These are phyloP conservation scores for Didymella pomorum DNA, from an alignment of 2,329 filamentous ascomycete species.

Conservation along the genomic window DNA sequence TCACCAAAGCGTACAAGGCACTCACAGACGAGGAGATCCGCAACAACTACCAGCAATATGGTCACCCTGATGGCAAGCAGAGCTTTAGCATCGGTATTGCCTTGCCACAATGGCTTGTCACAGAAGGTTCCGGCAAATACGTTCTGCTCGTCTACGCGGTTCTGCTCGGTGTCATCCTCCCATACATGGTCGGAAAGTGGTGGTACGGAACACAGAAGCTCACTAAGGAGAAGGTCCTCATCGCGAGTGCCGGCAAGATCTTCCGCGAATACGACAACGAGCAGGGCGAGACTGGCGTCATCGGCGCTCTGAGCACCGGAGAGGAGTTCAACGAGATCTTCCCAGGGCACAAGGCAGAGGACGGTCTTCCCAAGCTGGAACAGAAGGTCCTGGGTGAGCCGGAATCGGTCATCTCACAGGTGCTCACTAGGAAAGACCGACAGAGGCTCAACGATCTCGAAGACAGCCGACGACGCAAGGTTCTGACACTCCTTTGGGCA, in stretches of 20 bases:
- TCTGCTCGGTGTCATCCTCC: constrained; percentile 86
- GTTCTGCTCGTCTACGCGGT: constrained; percentile 88
- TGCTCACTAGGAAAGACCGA: constrained; percentile 76
- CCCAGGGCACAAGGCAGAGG: constrained; percentile 79
- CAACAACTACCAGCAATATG: constrained; percentile 95
- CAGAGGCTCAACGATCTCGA: constrained; percentile 81
- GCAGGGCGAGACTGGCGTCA: constrained; percentile 79
- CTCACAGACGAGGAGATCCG: constrained; percentile 96
- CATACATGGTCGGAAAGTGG: constrained; percentile 94
- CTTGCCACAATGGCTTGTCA: constrained; percentile 89
- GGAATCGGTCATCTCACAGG: constrained; percentile 60
- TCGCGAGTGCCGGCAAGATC: constrained; percentile 92
- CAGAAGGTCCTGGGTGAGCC: constrained; percentile 74
- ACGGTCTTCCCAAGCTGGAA: constrained; percentile 83
- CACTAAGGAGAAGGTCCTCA: constrained; percentile 91
- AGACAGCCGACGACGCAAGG: constrained; percentile 80
- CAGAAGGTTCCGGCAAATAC: constrained; percentile 94
- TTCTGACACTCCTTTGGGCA: constrained; percentile 89
- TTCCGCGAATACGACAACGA: constrained; percentile 92
- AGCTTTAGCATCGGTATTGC: constrained; percentile 98
- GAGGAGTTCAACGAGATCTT: constrained; percentile 83
- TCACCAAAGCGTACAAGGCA: constrained; percentile 97
- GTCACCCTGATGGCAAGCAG: constrained; percentile 97
- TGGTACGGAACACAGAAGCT: constrained; percentile 96
- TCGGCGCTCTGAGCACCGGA: constrained; percentile 82